Evolutionary conservation across 2,329 filamentous ascomycete genomes (phyloP).

Genomic region (Fusarium drepaniforme): DNA sequence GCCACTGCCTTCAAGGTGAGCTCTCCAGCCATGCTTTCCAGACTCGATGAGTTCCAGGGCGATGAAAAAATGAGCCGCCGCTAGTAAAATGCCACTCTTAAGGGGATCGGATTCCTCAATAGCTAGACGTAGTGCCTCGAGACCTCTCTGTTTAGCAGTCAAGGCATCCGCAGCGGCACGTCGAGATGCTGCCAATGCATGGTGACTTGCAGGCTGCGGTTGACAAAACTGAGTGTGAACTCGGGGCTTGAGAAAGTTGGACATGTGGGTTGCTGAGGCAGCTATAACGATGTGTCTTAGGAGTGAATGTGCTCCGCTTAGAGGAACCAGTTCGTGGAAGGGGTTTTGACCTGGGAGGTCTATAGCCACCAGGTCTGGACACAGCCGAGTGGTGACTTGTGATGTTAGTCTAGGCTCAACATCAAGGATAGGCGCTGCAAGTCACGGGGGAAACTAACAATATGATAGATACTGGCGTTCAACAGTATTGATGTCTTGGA

Average conservation of each 20-base stretch:
- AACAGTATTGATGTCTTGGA: neutral
- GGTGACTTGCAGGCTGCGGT: neutral
- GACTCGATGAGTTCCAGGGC: slow-evolving; percentile 15
- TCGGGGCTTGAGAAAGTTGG: slow-evolving; percentile 1
- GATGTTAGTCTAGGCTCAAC: neutral
- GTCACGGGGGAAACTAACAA: slow-evolving; percentile 50
- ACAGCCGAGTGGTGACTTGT: slow-evolving; percentile 6
- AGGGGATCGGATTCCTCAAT: neutral
- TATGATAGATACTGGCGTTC: slow-evolving; percentile 17
- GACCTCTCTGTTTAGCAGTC: slow-evolving; percentile 1
- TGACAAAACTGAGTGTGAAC: neutral
- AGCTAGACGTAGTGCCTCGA: neutral
- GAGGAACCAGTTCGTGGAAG: neutral
- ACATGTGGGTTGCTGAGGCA: slow-evolving; percentile 16
- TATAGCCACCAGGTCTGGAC: slow-evolving; percentile 10
- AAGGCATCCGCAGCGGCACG: slow-evolving; percentile 1
- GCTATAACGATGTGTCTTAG: slow-evolving; percentile 7
- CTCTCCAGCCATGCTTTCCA: slow-evolving; percentile 14
- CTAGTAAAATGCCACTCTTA: neutral
- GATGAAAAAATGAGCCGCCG: slow-evolving; percentile 6
- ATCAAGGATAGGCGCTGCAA: no score
- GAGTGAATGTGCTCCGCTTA: neutral
- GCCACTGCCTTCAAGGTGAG: slow-evolving; percentile 12
- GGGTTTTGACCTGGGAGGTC: slow-evolving; percentile 11
- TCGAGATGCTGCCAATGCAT: neutral